Evolutionary conservation across 495 filamentous ascomycete species (phyloP).

Genomic region (Sphaerosporella brunnea): DNA sequence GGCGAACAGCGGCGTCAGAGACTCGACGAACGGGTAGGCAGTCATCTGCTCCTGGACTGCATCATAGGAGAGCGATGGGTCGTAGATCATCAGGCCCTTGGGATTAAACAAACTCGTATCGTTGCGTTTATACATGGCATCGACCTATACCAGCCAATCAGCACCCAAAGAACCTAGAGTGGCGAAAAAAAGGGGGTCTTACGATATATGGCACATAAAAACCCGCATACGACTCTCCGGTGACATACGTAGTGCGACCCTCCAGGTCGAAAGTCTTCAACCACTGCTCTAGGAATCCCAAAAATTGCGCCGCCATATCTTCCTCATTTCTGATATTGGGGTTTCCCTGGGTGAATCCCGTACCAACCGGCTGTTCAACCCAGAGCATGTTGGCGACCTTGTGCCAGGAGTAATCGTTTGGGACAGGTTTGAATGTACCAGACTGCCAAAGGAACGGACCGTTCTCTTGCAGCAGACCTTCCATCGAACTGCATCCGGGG

Average conservation of each 20-base stretch:
- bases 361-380: conserved; percentile 61
- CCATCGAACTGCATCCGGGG: conserved; percentile 39
- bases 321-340: conserved; percentile 44
- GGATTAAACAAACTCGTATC: conserved; percentile 50
- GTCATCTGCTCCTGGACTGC: conserved; percentile 37
- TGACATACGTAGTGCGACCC: conserved; percentile 46
- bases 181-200: neutral
- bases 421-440: conserved; percentile 44
- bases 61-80: conserved; percentile 42
- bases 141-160: conserved; percentile 12
- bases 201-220: conserved; percentile 68
- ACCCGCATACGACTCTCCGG: conserved; percentile 57
- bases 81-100: conserved; percentile 50
- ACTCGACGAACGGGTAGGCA: conserved; percentile 42
- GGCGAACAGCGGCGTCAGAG: conserved; percentile 41
- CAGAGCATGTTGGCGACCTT: conserved; percentile 64
- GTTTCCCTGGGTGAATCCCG: conserved; percentile 48
- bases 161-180: too few relatives aligned
- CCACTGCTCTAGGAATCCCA: conserved; percentile 53
- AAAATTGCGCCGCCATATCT: conserved; percentile 50
- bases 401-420: conserved; percentile 50
- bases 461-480: conserved; percentile 56
- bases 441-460: conserved; percentile 56
- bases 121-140: conserved; percentile 52
- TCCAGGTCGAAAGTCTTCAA: conserved; percentile 48